Evolutionary conservation across 176 grass and related monocot genomes (phyloP).

Genomic region (sorghum (Sorghum bicolor)): DNA sequence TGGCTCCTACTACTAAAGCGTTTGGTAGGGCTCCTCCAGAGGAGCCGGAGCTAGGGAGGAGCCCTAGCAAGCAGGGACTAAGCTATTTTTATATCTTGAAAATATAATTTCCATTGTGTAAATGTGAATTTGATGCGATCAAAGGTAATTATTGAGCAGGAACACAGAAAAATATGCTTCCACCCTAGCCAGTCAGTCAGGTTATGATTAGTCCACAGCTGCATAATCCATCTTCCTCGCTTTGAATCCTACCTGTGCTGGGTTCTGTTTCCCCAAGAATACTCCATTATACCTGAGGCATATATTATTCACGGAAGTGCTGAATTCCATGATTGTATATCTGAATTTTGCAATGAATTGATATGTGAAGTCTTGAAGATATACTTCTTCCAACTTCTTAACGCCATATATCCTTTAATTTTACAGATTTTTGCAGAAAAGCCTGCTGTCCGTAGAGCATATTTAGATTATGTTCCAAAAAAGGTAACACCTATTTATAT

Average conservation of each 20-base stretch:
- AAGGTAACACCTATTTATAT: constrained; percentile 51
- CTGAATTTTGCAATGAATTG: constrained; percentile 1
- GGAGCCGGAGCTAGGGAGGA: too few relatives aligned
- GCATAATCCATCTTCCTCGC: background rate
- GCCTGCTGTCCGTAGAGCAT: constrained; percentile 89
- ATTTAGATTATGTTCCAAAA: constrained; percentile 76
- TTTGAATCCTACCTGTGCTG: background rate
- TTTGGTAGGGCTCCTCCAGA: too few relatives aligned
- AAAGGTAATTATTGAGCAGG: background rate
- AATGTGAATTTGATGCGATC: background rate
- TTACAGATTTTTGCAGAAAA: constrained; percentile 98
- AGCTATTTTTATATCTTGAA: background rate
- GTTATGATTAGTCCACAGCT: background rate
- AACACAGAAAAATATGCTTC: background rate
- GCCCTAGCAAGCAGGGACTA: too few relatives aligned
- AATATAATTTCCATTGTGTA: background rate
- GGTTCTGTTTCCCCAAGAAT: background rate
- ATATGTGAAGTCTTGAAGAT: background rate
- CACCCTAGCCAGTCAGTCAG: background rate
- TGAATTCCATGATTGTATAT: constrained; percentile 7
- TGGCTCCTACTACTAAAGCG: too few relatives aligned
- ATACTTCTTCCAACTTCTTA: constrained; percentile 6
- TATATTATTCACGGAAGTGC: constrained; percentile 15
- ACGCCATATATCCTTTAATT: background rate
- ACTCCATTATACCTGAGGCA: background rate